Base-by-base conservation (phyloP, 257 asterid species). In the Nicotiana tomentosiformis region DNA sequence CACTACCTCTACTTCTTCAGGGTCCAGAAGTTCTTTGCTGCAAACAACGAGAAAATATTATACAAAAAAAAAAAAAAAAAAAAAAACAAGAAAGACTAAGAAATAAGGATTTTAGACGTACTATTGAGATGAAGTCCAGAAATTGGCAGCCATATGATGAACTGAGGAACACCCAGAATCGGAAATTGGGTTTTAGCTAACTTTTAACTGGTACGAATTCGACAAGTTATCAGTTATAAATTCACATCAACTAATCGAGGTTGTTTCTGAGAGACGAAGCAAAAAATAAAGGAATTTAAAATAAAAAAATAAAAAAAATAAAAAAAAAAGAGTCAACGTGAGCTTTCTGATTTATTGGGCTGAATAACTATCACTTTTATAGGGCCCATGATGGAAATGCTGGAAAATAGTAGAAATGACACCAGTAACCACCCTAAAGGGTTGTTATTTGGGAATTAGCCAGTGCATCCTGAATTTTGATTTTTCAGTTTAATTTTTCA, bases 121-220 rank as follows among this genome's bases (percentile, higher is more conserved):
- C 99, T 82, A 88, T 91, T 95, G 97, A 84, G 98, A 90, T 62
- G 99, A 95, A 64, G 93, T 90, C 99, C 99, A 95, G 93, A 95
- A 95, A 90, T 95, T 95, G 83, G 99, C 92, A 77, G 98, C 99
- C 99, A 95, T 95, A 60, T 78, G 37, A 37, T 64, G 46, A 15
- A 69, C 0, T 1, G 61, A 4, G 62, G 56, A 14, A 53, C 8
- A 64, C 74, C 1, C 66, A 80, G 3, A 65, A 81, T 26, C 15
- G 10, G 4, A 58, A 62, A 43, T 80, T 80, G 53, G 74, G 9
- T 46, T 79, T 58, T 12, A 53, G 61, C 23, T 1, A 61, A 43
- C 51, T 18, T 79, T 61, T 23, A 46, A 78, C 57, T 20, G 32
- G 55, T 6, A 20, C 72, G 58, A 43, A 62, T 64, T 60, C 29